Evolutionary conservation across 352 stramenopile species (phyloP).

Genomic region (Globisporangium carolinianum): DNA sequence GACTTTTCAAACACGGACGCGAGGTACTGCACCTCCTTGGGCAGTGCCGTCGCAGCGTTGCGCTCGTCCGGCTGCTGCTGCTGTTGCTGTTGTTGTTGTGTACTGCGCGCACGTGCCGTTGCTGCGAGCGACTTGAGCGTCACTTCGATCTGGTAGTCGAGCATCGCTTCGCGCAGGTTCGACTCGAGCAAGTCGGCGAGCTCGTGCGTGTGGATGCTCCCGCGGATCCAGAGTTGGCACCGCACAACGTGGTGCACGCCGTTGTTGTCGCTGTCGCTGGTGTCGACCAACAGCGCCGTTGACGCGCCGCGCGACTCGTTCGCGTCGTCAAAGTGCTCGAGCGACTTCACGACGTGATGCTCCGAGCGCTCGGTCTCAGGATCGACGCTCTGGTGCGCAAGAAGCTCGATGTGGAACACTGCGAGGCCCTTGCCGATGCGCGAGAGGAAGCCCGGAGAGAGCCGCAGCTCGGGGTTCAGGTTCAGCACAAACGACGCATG

Average conservation of each 20-base stretch:
- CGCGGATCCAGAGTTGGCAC: conserved; percentile 72
- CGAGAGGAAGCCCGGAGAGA: conserved; percentile 69
- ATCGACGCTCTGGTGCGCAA: conserved; percentile 14
- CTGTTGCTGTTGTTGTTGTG: background rate
- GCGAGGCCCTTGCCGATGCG: conserved; percentile 72
- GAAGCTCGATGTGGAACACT: conserved; percentile 54
- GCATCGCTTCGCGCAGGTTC: conserved; percentile 69
- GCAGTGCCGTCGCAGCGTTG: conserved; percentile 6
- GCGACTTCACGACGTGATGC: conserved; percentile 9
- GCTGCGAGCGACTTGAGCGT: conserved; percentile 23
- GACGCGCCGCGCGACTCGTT: background rate
- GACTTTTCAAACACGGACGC: conserved; percentile 48
- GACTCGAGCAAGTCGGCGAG: conserved; percentile 54
- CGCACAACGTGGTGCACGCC: conserved; percentile 11
- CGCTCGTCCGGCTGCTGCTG: background rate
- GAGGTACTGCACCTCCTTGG: conserved; percentile 25
- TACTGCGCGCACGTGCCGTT: background rate
- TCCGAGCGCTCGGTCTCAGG: background rate
- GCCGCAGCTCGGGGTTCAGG: conserved; percentile 73
- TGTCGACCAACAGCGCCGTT: too few species aligned
- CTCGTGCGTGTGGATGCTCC: conserved; percentile 46
- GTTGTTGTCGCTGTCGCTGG: background rate
- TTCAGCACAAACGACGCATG: conserved; percentile 73
- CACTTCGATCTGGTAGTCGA: conserved; percentile 73
- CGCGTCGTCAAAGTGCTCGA: conserved; percentile 9